These are phyloP conservation scores for Echeveria elegans DNA, from an alignment of 164 flowering plant genomes.

Conservation along the genomic window DNA sequence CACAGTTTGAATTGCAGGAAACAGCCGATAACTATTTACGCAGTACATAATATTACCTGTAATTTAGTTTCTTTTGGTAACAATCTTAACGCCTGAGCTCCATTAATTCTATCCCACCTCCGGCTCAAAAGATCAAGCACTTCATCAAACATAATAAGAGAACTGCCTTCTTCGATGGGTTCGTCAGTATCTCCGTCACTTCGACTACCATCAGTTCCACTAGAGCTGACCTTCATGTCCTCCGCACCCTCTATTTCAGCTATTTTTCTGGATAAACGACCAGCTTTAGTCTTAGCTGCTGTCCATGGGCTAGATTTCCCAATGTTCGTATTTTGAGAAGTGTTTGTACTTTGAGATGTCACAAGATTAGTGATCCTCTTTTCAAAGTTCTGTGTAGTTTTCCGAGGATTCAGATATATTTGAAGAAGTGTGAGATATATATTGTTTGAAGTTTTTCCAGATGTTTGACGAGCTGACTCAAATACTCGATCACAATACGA, in stretches of 20 bases:
- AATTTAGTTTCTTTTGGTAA: constrained; percentile 87
- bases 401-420: constrained; percentile 88
- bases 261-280: constrained; percentile 61
- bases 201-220: constrained; percentile 77
- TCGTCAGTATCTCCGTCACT: constrained; percentile 94
- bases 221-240: constrained; percentile 43
- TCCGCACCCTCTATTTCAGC: constrained; percentile 93
- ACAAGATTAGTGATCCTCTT: constrained; percentile 48
- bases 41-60: constrained; percentile 44
- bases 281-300: constrained; percentile 38
- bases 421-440: constrained; percentile 91
- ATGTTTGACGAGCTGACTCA: constrained; percentile 44
- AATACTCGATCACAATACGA: constrained; percentile 90
- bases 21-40: background rate
- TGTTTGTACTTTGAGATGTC: constrained; percentile 38
- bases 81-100: constrained; percentile 90
- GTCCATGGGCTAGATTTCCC: constrained; percentile 31
- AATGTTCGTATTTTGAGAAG: constrained; percentile 12
- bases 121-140: constrained; percentile 72
- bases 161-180: constrained; percentile 50
- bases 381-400: constrained; percentile 71
- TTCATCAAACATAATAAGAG: constrained; percentile 78
- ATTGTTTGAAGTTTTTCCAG: constrained; percentile 44
- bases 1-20: background rate
- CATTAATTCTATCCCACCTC: constrained; percentile 93